phyloP scores from a whole-genome alignment of 2,329 filamentous ascomycete genomes.

The Clarireedia monteithiana region DNA sequence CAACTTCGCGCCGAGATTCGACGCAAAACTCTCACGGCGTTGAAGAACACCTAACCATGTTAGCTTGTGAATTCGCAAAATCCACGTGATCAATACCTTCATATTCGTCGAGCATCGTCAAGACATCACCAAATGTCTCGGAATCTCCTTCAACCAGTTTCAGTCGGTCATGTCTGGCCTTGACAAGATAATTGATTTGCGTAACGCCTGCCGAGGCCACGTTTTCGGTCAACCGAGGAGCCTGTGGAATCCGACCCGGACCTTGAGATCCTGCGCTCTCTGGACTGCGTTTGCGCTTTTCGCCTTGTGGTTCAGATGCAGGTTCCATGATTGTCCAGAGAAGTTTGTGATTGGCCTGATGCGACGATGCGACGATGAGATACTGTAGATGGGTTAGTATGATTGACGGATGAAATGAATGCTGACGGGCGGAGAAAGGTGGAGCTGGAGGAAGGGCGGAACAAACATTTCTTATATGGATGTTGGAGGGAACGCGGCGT shows the following conservation, averaged over 20 bases:
- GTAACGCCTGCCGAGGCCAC: conserved; percentile 15
- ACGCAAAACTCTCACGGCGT: conserved; percentile 78
- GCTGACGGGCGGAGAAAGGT: not conserved
- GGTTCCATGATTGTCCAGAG: not conserved
- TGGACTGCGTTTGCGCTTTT: conserved; percentile 25
- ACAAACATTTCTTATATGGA: not conserved
- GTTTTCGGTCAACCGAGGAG: conserved; percentile 7
- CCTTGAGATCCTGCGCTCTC: conserved; percentile 10
- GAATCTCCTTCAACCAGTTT: conserved; percentile 45
- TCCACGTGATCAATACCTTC: conserved; percentile 42
- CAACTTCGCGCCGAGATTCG: conserved; percentile 75
- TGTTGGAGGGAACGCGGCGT: too few relatives aligned
- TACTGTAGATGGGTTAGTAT: not conserved
- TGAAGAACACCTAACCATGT: conserved; percentile 58
- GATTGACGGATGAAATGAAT: not conserved
- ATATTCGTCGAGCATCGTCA: conserved; percentile 69
- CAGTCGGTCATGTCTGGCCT: conserved; percentile 37
- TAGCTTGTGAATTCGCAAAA: not conserved
- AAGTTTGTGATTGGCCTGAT: not conserved
- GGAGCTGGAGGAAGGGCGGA: conserved; percentile 1
- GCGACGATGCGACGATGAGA: not conserved
- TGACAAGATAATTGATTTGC: conserved; percentile 48
- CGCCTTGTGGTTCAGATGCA: not conserved
- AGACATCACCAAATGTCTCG: conserved; percentile 66
- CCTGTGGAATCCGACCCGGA: conserved; percentile 27